Evolutionary conservation across 78 protist genomes (phyloP).

Genomic region (Anaeramoeba flamelloides): DNA sequence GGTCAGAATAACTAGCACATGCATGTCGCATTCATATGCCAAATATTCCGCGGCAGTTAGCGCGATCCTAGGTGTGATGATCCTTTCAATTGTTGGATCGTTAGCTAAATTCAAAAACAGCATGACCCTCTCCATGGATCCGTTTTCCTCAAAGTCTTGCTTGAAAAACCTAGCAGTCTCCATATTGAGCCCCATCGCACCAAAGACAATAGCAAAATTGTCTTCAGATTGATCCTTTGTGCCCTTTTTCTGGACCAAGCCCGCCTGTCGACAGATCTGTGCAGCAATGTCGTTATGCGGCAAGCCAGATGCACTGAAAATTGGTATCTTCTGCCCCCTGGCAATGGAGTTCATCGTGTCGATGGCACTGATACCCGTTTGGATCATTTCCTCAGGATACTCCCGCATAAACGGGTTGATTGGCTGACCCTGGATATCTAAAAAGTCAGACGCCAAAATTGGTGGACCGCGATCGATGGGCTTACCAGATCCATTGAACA

Average conservation of each 20-base stretch:
- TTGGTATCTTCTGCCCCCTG: constrained; percentile 99
- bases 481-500: constrained; percentile 98
- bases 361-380: constrained; percentile 97
- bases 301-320: constrained; percentile 97
- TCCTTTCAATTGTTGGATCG: constrained; percentile 99
- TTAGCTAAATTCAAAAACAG: constrained; percentile 96
- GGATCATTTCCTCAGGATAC: constrained; percentile 99
- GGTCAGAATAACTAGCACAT: constrained; percentile 95
- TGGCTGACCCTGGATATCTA: constrained; percentile 82
- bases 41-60: constrained; percentile 93
- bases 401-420: constrained; percentile 89
- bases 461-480: constrained; percentile 91
- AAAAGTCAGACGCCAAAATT: constrained; percentile 86
- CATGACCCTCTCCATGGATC: constrained; percentile 74
- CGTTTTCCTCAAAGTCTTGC: constrained; percentile 90
- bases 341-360: constrained; percentile 97
- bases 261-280: constrained; percentile 91
- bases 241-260: constrained; percentile 74
- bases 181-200: constrained; percentile 98
- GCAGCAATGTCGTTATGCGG: constrained; percentile 98
- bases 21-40: constrained; percentile 92
- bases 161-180: constrained; percentile 99
- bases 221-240: constrained; percentile 64
- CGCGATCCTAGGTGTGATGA: constrained; percentile 97
- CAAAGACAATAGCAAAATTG: constrained; percentile 96